Evolutionary conservation across 768 basidiomycete species (phyloP), one percentile per base, ranked within the genome.

Genomic region (Tubosaeta sp.): DNA sequence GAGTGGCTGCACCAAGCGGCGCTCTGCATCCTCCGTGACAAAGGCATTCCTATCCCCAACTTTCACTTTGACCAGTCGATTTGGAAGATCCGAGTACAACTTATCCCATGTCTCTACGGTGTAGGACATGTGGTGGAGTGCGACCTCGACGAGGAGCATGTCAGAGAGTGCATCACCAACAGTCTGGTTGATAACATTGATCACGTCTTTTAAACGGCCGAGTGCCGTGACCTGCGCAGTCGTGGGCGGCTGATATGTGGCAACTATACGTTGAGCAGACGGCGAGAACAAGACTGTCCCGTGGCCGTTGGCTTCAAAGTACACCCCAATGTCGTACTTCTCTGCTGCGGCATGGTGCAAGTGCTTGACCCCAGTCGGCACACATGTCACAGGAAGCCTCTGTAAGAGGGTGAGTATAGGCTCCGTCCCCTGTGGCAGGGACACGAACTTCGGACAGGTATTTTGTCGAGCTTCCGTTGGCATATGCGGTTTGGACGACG

Each of bases 271-370:
- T 49, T 86, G 77, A 4, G 92, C 87, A 18, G 78, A 67, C 7
- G 77, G 80, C 12, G 96, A 97, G 73, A 99, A 98, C 49, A 98
- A 70, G 42, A 98, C 92, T 3, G 96, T 99, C 29, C 96, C 96
- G 60, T 99, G 96, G 3, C 96, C 96, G 66, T 99, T 99, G 30
- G 96, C 96, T 69, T 99, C 96, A 62, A 99, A 99, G 72, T 99
- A 99, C 40, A 99, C 91, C n/a, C 96, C 96, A 49, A 99, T 79
- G 64, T 92, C 81, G 69, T 86, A 98, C 61, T 84, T 82, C 61
- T 86, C 82, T 61, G 94, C 91, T 11, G 96, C 96, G 14, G 94
- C 96, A 64, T 97, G 94, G 66, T 99, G 96, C 43, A 98, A 81
- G 66, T 98, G 90, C 70, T 99, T 99, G 53, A 99, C 96, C 24